Percentiles rank a stretch among this genome's conserved stretches.
These are phyloP conservation scores for Endothia cerciana DNA, from an alignment of 2,329 filamentous ascomycete genomes.

Conservation along the genomic window DNA sequence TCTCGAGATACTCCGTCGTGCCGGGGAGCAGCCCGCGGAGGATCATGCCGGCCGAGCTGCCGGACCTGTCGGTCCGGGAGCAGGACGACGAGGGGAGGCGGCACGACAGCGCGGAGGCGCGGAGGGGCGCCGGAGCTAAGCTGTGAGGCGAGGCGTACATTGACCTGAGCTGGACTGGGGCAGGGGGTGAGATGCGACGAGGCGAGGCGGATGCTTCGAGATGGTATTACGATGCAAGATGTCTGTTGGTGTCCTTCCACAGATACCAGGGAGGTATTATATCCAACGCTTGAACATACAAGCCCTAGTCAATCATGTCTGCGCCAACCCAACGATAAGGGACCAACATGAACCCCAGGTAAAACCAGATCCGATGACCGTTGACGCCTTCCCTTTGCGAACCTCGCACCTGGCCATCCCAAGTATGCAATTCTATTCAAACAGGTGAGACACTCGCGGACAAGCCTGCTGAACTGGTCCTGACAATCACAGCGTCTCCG, in stretches of 20 bases:
- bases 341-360: not conserved
- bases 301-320: not conserved
- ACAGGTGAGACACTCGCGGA: not conserved
- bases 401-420: not conserved
- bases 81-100: constrained; percentile 79
- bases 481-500: constrained; percentile 10
- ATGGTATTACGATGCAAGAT: not conserved
- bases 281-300: not conserved
- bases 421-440: not conserved
- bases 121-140: constrained; percentile 39
- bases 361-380: constrained; percentile 4
- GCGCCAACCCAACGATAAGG: not conserved
- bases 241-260: not conserved
- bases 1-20: constrained; percentile 73
- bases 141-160: constrained; percentile 36
- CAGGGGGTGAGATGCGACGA: not conserved
- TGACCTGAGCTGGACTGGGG: not conserved
- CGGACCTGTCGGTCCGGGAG: constrained; percentile 72
- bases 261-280: not conserved
- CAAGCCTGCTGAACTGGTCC: not conserved
- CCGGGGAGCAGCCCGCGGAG: constrained; percentile 65
- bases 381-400: constrained; percentile 12
- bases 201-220: not conserved
- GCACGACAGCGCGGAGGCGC: constrained; percentile 63
- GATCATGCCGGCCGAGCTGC: constrained; percentile 76